Percentiles rank a stretch among this genome's conserved stretches.
Conservation (phyloP, 2,329 filamentous ascomycete genomes). For the Botrytis fabae region DNA sequence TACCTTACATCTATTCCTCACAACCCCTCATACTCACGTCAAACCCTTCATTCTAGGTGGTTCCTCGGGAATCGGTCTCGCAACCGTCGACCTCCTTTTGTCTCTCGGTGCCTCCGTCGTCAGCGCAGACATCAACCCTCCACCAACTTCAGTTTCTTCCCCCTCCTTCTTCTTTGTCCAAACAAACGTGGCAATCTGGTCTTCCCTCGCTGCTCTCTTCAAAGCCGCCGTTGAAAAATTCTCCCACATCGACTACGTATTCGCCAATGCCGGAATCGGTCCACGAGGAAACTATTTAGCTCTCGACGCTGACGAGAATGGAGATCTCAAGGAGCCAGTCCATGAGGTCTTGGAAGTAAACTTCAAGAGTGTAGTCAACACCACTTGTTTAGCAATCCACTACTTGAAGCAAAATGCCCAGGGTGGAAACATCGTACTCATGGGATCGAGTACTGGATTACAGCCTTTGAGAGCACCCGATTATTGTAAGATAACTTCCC, state of each 20-base stretch:
- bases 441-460: conserved; percentile 51
- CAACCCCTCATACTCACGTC: conserved; percentile 14
- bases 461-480: conserved; percentile 53
- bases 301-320: conserved; percentile 50
- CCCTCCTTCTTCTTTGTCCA: conserved; percentile 45
- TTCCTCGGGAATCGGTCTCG: conserved; percentile 61
- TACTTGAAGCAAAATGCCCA: conserved; percentile 51
- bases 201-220: conserved; percentile 53
- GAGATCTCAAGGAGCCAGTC: conserved; percentile 50
- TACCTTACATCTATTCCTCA: not conserved
- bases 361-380: conserved; percentile 52
- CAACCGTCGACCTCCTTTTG: conserved; percentile 54
- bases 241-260: conserved; percentile 33
- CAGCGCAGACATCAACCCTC: conserved; percentile 53
- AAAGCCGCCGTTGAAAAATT: conserved; percentile 46
- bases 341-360: conserved; percentile 51
- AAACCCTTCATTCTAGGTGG: conserved; percentile 45
- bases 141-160: conserved; percentile 37
- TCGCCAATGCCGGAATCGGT: conserved; percentile 55
- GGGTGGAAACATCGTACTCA: conserved; percentile 56
- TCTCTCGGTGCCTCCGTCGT: conserved; percentile 56
- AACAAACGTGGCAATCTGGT: conserved; percentile 46
- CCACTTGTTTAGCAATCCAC: conserved; percentile 49
- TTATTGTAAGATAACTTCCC: conserved; percentile 41
- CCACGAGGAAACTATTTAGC: conserved; percentile 50